These are phyloP conservation scores for Lactarius akahatsu DNA, from an alignment of 768 basidiomycete species.

Conservation along the genomic window DNA sequence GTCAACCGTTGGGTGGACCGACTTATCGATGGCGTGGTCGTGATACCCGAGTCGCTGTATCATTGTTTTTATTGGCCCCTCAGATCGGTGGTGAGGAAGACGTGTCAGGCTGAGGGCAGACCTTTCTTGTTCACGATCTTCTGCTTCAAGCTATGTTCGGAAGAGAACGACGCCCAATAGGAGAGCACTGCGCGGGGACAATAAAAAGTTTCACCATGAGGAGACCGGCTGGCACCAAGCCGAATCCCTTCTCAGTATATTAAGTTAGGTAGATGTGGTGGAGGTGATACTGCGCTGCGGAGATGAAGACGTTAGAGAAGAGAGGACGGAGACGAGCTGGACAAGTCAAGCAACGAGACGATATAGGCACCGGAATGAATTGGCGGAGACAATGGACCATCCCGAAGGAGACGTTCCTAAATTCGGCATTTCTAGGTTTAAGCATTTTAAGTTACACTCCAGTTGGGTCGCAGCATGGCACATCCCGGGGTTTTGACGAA, in stretches of 20 bases:
- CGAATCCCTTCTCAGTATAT: neutral
- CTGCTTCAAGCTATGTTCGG: neutral
- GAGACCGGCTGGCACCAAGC: neutral
- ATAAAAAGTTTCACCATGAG: neutral
- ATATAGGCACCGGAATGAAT: constrained; percentile 16
- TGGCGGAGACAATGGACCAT: neutral
- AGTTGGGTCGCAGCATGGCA: constrained; percentile 1
- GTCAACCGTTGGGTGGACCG: neutral
- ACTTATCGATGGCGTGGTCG: neutral
- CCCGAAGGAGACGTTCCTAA: neutral
- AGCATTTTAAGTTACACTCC: constrained; percentile 19
- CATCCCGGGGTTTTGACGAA: neutral
- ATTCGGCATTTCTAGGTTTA: constrained; percentile 25
- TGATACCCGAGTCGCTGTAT: neutral
- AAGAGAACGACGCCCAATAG: neutral
- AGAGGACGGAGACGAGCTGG: neutral
- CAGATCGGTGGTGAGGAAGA: neutral
- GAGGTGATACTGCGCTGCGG: constrained; percentile 3
- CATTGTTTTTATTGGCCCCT: neutral
- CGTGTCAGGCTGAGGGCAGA: neutral
- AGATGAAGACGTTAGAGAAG: constrained; percentile 1
- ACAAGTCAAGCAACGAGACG: neutral
- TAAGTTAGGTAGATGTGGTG: neutral
- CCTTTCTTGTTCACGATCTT: neutral
- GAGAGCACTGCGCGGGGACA: neutral